Percentiles rank a stretch among this genome's conserved stretches.
phyloP scores from a whole-genome alignment of 2,329 filamentous ascomycete species.

The Xylariaceae sp. region DNA sequence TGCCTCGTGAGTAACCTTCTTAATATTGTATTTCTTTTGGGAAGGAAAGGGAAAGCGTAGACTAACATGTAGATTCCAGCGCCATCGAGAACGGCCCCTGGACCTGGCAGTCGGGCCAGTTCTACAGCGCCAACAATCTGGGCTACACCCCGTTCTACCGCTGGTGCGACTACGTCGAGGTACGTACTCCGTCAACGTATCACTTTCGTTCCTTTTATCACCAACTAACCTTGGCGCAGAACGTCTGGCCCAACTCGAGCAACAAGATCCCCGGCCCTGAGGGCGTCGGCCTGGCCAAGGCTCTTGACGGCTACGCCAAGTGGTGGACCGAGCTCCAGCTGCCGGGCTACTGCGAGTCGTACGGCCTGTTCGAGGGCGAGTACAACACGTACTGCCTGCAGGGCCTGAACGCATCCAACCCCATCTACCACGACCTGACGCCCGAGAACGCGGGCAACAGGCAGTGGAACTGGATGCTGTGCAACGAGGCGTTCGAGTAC shows the following conservation, averaged over 20 bases:
- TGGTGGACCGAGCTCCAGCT: slow-evolving; percentile 39
- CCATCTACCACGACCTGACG: slow-evolving; percentile 33
- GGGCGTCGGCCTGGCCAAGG: slow-evolving; percentile 47
- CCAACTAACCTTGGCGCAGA: slow-evolving; percentile 21
- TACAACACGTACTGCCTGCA: slow-evolving; percentile 43
- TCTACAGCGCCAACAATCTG: slow-evolving; percentile 39
- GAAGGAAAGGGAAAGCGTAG: background rate
- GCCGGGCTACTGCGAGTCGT: slow-evolving; percentile 40
- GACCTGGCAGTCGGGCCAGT: slow-evolving; percentile 51
- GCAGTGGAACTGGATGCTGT: slow-evolving; percentile 52
- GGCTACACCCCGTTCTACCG: slow-evolving; percentile 42
- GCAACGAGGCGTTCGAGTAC: slow-evolving; percentile 43
- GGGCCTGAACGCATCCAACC: slow-evolving; percentile 41
- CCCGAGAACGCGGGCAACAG: slow-evolving; percentile 40
- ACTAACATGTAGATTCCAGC: slow-evolving; percentile 8
- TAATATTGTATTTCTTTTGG: background rate
- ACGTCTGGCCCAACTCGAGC: slow-evolving; percentile 38
- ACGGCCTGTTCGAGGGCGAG: slow-evolving; percentile 39
- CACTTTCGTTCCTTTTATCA: no score
- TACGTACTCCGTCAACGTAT: no score
- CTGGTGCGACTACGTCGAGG: slow-evolving; percentile 45
- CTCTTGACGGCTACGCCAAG: slow-evolving; percentile 46
- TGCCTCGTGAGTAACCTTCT: slow-evolving; percentile 29
- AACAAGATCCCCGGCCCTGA: slow-evolving; percentile 41
- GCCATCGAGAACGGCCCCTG: slow-evolving; percentile 52